Evolutionary conservation across 2,329 filamentous ascomycete genomes (phyloP), one percentile per base, ranked within the genome.

Genomic region (Xylaria sp.): DNA sequence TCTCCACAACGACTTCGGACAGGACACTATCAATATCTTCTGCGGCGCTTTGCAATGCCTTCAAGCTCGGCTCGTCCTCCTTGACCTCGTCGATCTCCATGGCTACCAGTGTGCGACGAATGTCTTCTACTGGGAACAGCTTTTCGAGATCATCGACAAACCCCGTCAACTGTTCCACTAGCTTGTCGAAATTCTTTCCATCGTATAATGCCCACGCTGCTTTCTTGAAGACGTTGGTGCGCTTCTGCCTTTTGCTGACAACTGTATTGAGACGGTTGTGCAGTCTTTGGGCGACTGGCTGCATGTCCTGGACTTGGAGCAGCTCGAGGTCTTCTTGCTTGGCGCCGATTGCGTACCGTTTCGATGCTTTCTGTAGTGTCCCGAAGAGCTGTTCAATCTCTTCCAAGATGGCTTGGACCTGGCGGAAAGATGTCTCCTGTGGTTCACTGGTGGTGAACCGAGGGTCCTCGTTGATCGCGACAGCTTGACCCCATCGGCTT

Each of bases 401-500:
- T 59, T 73, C 72, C 9, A 78, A 63, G 9, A 76, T 70, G 10
- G 50, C 61, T 29, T 66, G 65, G 33, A 57, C 69, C 33, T 66
- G 57, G 45, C 59, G 60, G 29, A 61, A 54, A 60, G 63, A 54
- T 42, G 57, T 36, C n/a, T 74, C 69, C 13, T 45, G 15, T 5
- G 72, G 66, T 15, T 56, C n/a, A 15, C 38, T 38, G 9, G 64
- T 63, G 5, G 42, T 44, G 51, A 75, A 78, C 0, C 68, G 70
- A 7, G 66, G 63, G 62, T 79, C 73, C 0, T 75, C 56, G 58
- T 77, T 71, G 65, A 81, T 73, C 3, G 61, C 53, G 27, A 78
- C 72, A 6, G 76, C 73, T 39, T 77, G 62, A 25, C 78, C 79
- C 77, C 77, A 81, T 67, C 79, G 71, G 9, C 71, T 72, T 13